Percentiles rank a stretch among this genome's conserved stretches.
phyloP scores from a whole-genome alignment of 2,329 filamentous ascomycete genomes.

The Epichloe aotearoae region DNA sequence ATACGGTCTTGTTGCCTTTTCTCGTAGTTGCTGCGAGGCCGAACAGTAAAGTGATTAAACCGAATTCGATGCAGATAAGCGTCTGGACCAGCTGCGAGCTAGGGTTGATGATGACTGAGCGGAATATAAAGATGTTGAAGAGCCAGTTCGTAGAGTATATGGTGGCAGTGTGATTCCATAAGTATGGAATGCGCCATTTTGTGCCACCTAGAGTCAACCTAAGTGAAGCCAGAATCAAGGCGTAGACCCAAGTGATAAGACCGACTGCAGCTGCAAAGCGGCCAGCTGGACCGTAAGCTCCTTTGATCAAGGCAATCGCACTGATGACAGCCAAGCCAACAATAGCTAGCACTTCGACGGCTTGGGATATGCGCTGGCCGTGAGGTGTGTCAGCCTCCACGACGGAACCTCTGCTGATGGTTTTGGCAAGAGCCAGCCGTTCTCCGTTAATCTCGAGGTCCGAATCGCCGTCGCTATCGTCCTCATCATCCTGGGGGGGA shows the following conservation, averaged over 20 bases:
- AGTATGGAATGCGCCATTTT: conserved; percentile 52
- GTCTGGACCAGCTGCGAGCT: conserved; percentile 46
- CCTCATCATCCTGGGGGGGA: conserved; percentile 31
- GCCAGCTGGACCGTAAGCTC: conserved; percentile 44
- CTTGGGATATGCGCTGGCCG: conserved; percentile 55
- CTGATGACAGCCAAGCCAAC: conserved; percentile 59
- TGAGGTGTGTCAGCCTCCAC: conserved; percentile 65
- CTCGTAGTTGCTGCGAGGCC: conserved; percentile 67
- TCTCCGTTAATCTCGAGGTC: conserved; percentile 43
- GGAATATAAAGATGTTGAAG: conserved; percentile 62
- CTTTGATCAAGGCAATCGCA: conserved; percentile 46
- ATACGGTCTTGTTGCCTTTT: conserved; percentile 81
- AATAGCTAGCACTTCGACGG: conserved; percentile 65
- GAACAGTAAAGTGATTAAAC: conserved; percentile 59
- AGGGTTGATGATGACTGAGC: conserved; percentile 72
- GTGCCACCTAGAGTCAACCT: conserved; percentile 55
- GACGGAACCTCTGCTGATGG: conserved; percentile 47
- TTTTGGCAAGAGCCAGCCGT: conserved; percentile 44
- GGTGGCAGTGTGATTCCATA: conserved; percentile 87
- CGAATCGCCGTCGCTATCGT: conserved; percentile 48
- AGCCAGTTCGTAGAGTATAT: conserved; percentile 80
- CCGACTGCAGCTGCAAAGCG: conserved; percentile 50
- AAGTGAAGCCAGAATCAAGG: conserved; percentile 57
- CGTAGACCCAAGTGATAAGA: conserved; percentile 68
- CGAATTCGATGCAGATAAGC: conserved; percentile 62